Evolutionary conservation across 768 basidiomycete genomes (phyloP).

Genomic region (Mycena amicta): DNA sequence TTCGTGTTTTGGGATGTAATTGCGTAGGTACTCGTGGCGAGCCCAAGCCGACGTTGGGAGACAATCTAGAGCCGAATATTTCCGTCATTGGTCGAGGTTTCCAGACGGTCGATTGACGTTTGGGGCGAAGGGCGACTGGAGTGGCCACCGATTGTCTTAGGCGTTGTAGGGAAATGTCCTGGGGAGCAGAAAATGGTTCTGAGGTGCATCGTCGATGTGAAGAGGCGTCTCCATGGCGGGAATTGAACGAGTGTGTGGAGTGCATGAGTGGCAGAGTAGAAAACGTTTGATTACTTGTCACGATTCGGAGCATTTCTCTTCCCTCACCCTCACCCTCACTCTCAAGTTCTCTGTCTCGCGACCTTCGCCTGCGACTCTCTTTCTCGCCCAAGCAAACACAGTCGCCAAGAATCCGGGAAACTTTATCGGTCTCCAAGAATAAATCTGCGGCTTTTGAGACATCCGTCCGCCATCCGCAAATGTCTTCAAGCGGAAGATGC

Average conservation of each 20-base stretch:
- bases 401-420: background rate
- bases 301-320: no score
- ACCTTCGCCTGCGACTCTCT: no score
- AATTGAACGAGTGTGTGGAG: background rate
- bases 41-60: background rate
- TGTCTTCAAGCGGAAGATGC: background rate
- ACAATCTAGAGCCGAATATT: background rate
- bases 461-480: background rate
- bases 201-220: background rate
- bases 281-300: no score
- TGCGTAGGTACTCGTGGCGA: background rate
- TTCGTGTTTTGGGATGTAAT: conserved; percentile 7
- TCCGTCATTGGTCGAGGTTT: background rate
- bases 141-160: background rate
- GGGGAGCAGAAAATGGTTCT: background rate
- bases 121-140: background rate
- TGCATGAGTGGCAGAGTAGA: background rate
- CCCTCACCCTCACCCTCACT: no score
- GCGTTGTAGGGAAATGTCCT: background rate
- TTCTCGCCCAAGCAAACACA: no score
- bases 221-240: background rate
- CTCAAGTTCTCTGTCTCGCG: no score
- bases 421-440: background rate
- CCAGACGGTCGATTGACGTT: background rate
- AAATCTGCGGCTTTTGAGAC: background rate